These are phyloP conservation scores for Wickerhamiella cacticola DNA, from an alignment of 805 yeast species.

Conservation along the genomic window DNA sequence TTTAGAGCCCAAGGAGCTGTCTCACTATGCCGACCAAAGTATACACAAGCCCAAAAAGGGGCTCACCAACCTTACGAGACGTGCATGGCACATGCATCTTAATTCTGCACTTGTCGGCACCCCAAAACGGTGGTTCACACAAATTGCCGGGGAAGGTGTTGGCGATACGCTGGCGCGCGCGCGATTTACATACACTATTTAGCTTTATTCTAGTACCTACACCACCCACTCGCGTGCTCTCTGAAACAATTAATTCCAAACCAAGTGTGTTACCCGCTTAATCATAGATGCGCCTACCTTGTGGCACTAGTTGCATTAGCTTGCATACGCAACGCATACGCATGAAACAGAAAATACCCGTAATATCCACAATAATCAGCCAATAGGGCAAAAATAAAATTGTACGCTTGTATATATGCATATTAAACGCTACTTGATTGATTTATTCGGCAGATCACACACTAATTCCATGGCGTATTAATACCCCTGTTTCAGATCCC, in stretches of 20 bases:
- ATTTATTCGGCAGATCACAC: not conserved
- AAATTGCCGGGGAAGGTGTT: too few species aligned
- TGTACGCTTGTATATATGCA: too few species aligned
- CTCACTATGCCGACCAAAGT: too few species aligned
- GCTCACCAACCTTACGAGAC: slow-evolving; percentile 1
- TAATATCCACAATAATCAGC: not conserved
- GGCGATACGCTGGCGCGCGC: too few species aligned
- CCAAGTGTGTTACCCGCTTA: not conserved
- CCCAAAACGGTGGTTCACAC: too few species aligned
- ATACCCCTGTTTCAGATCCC: not conserved
- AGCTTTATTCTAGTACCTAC: too few species aligned
- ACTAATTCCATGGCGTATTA: not conserved
- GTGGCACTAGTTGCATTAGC: slow-evolving; percentile 4
- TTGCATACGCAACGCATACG: not conserved
- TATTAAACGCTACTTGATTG: not conserved
- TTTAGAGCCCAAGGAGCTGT: too few species aligned
- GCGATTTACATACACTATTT: too few species aligned
- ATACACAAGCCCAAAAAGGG: too few species aligned
- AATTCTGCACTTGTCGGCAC: not conserved
- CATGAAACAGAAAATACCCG: not conserved
- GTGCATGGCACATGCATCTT: slow-evolving; percentile 4
- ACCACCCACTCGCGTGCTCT: too few species aligned
- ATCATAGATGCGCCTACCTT: not conserved
- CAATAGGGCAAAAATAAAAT: not conserved
- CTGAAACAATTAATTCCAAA: too few species aligned